Evolutionary conservation across 108 stramenopile genomes (phyloP), one percentile per base, ranked within the genome.

Genomic region (Nitzschia sp.): DNA sequence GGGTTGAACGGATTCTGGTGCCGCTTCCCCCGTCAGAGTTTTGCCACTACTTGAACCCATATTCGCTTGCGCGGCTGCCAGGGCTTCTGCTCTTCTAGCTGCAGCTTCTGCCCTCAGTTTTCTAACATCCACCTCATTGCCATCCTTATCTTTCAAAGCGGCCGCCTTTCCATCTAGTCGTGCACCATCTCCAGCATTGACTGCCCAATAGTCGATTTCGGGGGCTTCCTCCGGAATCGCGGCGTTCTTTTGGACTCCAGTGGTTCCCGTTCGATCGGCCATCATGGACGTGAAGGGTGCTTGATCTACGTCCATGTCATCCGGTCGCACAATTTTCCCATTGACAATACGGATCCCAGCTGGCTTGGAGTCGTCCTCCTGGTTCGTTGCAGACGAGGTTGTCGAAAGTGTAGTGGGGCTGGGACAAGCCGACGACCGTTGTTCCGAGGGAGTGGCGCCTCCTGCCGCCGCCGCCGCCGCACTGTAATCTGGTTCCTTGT

Each of bases 231-330:
- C 78, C 2, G 88, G 77, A 62, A 95, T 88, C 47, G 91, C 91
- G 8, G 90, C 85, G 75, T 95, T 95, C 27, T 32, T 75, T 72
- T 95, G 94, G 13, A 95, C 90, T 23, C 94, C 94, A 17, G 94
- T 95, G 1, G 82, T 59, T 64, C 94, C 94, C 8, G 82, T 76
- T 61, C 78, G 76, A 16, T 86, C 75, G 21, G 90, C 94, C 26
- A 95, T 36, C 63, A 92, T 73, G 22, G 58, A 28, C 21, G 69
- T 53, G 3, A 58, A 47, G 13, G 72, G 65, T 17, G 33, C 58
- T 44, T 53, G 1, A 47, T 57, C 54, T 34, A 63, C 61, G 1
- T 48, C 59, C 45, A 59, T 50, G 8, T 85, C 85, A n/a, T 78
- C 81, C 9, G 84, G 77, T 23, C 90, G 83, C 15, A 94, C 59